Base-by-base conservation (phyloP, 164 flowering plant genomes). In the Vitis labrusca region DNA sequence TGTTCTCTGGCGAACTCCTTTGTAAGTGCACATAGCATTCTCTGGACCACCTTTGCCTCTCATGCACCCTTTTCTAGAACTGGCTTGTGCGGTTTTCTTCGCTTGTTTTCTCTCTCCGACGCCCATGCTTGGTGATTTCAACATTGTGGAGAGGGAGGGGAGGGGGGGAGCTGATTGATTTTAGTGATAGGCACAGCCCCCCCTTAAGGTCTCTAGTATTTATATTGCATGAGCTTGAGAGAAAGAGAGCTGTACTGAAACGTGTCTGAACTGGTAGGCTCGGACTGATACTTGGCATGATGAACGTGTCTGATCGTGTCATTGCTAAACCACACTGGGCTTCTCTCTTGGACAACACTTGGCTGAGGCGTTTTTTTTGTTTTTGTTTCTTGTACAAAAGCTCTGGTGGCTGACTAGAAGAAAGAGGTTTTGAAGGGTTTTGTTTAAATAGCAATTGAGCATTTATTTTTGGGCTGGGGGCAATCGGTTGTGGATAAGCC, bases 1-100 rank as follows among this genome's bases (percentile, higher is more conserved):
- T 5, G 91, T 89, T 17, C 93, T 70, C 68, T 89, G 93, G 9
- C 93, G 75, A 0, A 89, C 91, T 2, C 93, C 93, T 67, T 85
- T 89, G 79, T 81, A 89, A 8, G 86, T 84, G 78, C 95, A 90
- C 2, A 69, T 12, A 14, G 88, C 87, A 66, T 90, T 90, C 79
- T 90, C 90, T 0, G 95, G 93, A 13, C 95, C 95, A 11, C 95
- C 95, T 76, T 87, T 90, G 12, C 93, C 91, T 68, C 89, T 76
- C 90, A 85, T 89, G 81, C 91, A 84, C 17, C 96, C 93, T 65
- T 88, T 90, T 59, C 91, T 84, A 0, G 92, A 83, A 23, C 85
- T 81, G 3, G 88, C 83, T 57, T 80, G 82, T 0, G 75, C 68
- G 0, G 80, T 52, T 58, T 67, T 79, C 74, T 63, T 80, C 50